phyloP scores from a whole-genome alignment of 768 basidiomycete genomes.

The Candolleomyces eurysporus region DNA sequence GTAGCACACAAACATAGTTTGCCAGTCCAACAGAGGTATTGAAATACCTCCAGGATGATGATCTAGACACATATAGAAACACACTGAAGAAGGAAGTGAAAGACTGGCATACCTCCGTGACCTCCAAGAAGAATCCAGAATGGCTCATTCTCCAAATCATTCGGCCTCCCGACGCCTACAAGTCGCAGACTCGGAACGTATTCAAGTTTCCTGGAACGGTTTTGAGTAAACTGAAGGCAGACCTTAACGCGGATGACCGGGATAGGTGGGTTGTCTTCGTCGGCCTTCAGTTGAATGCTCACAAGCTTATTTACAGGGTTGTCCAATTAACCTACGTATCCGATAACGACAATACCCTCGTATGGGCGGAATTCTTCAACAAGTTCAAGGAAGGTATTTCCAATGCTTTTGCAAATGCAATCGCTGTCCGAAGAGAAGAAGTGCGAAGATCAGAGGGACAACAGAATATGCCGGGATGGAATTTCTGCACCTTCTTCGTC shows the following conservation, averaged over 20 bases:
- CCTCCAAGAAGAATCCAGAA: slow-evolving; percentile 79
- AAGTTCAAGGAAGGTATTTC: slow-evolving; percentile 90
- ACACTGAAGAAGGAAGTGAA: slow-evolving; percentile 83
- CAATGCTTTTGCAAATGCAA: slow-evolving; percentile 77
- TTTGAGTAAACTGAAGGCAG: slow-evolving; percentile 85
- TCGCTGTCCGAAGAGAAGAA: slow-evolving; percentile 84
- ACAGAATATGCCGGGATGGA: slow-evolving; percentile 94
- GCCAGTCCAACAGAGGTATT: slow-evolving; percentile 9
- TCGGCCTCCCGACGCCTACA: slow-evolving; percentile 54
- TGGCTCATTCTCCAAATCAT: slow-evolving; percentile 91
- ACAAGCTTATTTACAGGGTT: slow-evolving; percentile 50
- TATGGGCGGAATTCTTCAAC: slow-evolving; percentile 85
- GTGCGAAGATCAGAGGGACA: slow-evolving; percentile 87
- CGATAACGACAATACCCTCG: slow-evolving; percentile 68
- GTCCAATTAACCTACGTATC: slow-evolving; percentile 77
- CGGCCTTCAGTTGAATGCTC: neutral
- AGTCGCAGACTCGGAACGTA: slow-evolving; percentile 57
- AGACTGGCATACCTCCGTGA: slow-evolving; percentile 79
- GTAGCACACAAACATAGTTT: neutral
- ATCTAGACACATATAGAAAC: slow-evolving; percentile 73
- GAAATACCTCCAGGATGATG: slow-evolving; percentile 45
- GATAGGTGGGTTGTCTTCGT: slow-evolving; percentile 57
- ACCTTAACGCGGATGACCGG: slow-evolving; percentile 87
- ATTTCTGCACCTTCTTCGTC: slow-evolving; percentile 96
- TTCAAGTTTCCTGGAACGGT: slow-evolving; percentile 86